Percentiles rank a stretch among this genome's conserved stretches.
Evolutionary conservation across 768 basidiomycete species (phyloP).

Genomic region (Leccinellum rugosiceps): DNA sequence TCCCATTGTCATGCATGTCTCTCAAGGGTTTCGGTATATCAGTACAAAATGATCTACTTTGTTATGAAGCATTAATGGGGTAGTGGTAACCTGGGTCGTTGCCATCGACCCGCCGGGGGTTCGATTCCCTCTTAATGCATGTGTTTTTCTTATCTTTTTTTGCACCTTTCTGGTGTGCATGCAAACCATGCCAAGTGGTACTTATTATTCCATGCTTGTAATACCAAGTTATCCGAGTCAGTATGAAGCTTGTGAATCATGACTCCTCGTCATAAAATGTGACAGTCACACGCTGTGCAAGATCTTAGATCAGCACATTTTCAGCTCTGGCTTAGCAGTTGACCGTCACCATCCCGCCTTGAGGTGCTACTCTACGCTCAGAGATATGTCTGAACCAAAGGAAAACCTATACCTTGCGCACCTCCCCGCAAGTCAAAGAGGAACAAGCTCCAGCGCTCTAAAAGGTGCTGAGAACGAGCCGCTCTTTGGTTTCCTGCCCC

Average conservation of each 20-base stretch:
- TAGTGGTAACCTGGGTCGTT: slow-evolving; percentile 68
- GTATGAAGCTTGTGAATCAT: no score
- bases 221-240: no score
- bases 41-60: neutral
- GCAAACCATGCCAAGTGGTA: no score
- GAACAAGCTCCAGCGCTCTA: neutral
- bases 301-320: slow-evolving; percentile 16
- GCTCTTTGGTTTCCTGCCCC: slow-evolving; percentile 69
- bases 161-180: no score
- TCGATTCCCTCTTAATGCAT: slow-evolving; percentile 56
- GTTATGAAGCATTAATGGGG: slow-evolving; percentile 49
- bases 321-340: neutral
- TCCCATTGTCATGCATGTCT: neutral
- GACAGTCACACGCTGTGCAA: slow-evolving; percentile 1
- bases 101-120: slow-evolving; percentile 82
- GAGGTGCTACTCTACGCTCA: neutral
- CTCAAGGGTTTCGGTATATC: no score
- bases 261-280: neutral
- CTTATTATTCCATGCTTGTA: no score
- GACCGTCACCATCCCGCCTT: neutral
- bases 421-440: slow-evolving; percentile 33
- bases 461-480: slow-evolving; percentile 46
- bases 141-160: no score
- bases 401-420: slow-evolving; percentile 60
- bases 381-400: slow-evolving; percentile 13